Conservation (phyloP, 2,329 filamentous ascomycete species). For the Alternaria ethzedia region DNA sequence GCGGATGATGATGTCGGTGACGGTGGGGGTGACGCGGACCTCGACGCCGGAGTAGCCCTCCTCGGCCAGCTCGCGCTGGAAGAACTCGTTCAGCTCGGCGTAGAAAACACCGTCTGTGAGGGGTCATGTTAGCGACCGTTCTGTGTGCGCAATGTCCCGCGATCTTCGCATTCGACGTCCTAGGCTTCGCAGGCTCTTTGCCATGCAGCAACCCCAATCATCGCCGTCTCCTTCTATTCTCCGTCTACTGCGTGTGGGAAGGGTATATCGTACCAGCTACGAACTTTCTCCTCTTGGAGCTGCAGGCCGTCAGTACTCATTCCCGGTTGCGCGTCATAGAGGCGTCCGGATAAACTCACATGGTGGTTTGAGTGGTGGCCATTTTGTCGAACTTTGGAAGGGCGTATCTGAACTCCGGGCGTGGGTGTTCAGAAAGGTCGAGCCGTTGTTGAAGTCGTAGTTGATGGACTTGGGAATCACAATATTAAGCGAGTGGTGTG, state of each 20-base stretch:
- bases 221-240: slow-evolving; percentile 1
- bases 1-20: slow-evolving; percentile 99
- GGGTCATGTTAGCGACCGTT: slow-evolving; percentile 31
- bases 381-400: slow-evolving; percentile 47
- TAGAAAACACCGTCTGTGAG: slow-evolving; percentile 94
- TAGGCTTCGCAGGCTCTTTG: background rate
- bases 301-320: slow-evolving; percentile 50
- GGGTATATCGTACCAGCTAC: slow-evolving; percentile 54
- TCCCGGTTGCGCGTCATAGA: slow-evolving; percentile 4
- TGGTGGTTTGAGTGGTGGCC: slow-evolving; percentile 51
- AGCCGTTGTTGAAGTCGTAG: slow-evolving; percentile 38
- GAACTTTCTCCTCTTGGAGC: slow-evolving; percentile 85
- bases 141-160: slow-evolving; percentile 23
- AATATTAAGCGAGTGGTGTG: slow-evolving; percentile 24
- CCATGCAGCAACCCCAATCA: background rate
- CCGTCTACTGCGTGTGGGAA: slow-evolving; percentile 14
- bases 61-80: slow-evolving; percentile 99
- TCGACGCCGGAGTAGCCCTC: slow-evolving; percentile 99
- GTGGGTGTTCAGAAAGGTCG: slow-evolving; percentile 41
- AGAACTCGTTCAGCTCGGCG: slow-evolving; percentile 99
- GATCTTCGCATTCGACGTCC: slow-evolving; percentile 1
- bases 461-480: slow-evolving; percentile 14
- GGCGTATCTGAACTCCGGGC: slow-evolving; percentile 44
- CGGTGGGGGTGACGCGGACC: slow-evolving; percentile 98
- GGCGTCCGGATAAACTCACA: slow-evolving; percentile 40